Base-by-base conservation (phyloP, 495 filamentous ascomycete species). In the Sporormia fimetaria region DNA sequence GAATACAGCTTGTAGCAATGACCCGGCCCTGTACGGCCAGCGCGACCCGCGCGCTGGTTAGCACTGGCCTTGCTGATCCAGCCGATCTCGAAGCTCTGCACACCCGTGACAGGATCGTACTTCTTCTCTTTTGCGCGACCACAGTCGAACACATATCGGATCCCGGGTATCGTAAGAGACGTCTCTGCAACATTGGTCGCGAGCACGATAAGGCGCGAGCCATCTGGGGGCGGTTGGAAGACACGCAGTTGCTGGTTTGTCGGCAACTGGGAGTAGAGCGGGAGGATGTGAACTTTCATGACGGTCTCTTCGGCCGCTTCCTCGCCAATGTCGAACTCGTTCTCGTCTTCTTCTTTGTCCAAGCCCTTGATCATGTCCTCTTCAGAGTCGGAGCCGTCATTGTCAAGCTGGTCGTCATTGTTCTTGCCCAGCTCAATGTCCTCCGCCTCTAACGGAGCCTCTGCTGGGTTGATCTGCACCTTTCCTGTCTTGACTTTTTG, bases 61-160 rank as follows among this genome's bases (percentile, higher is more conserved):
- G 92, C 87, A 58, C 84, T 92, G 12, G 92, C 92, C 64, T 99
- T 96, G 66, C 87, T 94, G 47, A 94, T 90, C 86, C 88, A 99
- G 28, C 79, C 79, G 28, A 96, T 71, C 56, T 94, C 83, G 55
- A 94, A 99, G 51, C 78, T 94, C 59, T 96, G 90, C 0, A 99
- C 87, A 7, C 90, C 88, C 7, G 81, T 95, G 15, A 69, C 62
- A 10, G 73, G 66, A 52, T 96, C 79, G 54, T 86, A 96, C 33
- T 77, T 81, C 41, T 87, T 81, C 57, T 94, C 87, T 59, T 99
- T 99, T 2, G 81, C 75, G 27, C 92, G 71, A 21, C 92, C 92
- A 53, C 80, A 80, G 60, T 99, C 92, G 47, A 99, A 94, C 11
- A 99, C 92, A 55, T 95, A 99, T 38, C 83, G 74, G 43, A 94